Conservation (phyloP, 805 yeast genomes). For the Barnettozyma wickerhamii region DNA sequence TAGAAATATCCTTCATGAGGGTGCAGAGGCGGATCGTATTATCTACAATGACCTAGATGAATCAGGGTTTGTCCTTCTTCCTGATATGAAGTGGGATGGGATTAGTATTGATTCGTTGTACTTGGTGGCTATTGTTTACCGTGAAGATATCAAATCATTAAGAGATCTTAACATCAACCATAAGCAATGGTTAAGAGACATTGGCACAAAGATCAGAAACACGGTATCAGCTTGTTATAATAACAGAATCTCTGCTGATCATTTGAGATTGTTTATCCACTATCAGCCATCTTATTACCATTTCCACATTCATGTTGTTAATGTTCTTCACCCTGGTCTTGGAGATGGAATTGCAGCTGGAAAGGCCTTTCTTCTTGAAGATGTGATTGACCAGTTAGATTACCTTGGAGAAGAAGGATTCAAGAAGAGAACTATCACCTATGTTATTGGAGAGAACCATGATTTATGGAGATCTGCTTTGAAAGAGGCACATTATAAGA, state of each 20-base stretch:
- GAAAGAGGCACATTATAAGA: slow-evolving; percentile 21
- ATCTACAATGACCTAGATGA: slow-evolving; percentile 50
- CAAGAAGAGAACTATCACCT: slow-evolving; percentile 52
- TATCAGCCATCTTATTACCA: slow-evolving; percentile 97
- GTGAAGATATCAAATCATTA: slow-evolving; percentile 64
- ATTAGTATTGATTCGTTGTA: slow-evolving; percentile 64
- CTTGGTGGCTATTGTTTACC: slow-evolving; percentile 68
- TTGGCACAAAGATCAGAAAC: slow-evolving; percentile 41
- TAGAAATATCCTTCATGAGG: slow-evolving; percentile 70
- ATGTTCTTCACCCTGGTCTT: slow-evolving; percentile 61
- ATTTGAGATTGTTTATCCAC: slow-evolving; percentile 77
- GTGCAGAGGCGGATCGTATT: slow-evolving; percentile 82
- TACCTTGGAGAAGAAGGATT: slow-evolving; percentile 55
- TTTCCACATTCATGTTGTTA: slow-evolving; percentile 88
- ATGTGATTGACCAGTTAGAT: slow-evolving; percentile 67
- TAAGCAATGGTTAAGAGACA: slow-evolving; percentile 47
- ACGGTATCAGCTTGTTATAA: slow-evolving; percentile 47
- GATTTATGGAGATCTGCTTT: slow-evolving; percentile 54
- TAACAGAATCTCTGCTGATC: slow-evolving; percentile 40
- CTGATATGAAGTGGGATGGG: slow-evolving; percentile 97
- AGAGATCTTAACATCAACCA: slow-evolving; percentile 68
- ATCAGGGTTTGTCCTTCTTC: slow-evolving; percentile 70
- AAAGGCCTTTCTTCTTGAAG: slow-evolving; percentile 77
- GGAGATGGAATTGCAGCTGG: slow-evolving; percentile 71
- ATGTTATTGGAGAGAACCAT: slow-evolving; percentile 72